Conservation (phyloP, 2,329 filamentous ascomycete genomes). For the Lojkania enalia region DNA sequence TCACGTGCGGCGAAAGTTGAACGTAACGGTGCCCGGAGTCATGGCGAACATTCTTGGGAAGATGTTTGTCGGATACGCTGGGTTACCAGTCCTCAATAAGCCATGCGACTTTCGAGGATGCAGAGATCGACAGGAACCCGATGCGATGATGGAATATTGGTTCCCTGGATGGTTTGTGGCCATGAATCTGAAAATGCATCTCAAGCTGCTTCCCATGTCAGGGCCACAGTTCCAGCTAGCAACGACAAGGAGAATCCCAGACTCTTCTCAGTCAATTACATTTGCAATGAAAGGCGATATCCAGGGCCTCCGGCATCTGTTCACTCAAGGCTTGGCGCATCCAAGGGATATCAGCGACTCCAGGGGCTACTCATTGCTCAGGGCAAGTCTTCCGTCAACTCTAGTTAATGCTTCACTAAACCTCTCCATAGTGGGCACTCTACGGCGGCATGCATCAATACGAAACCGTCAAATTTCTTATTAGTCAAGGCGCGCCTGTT, state of each 20-base stretch:
- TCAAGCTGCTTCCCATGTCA: conserved; percentile 22
- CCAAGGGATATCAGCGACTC: conserved; percentile 37
- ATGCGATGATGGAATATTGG: conserved; percentile 38
- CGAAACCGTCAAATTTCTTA: conserved; percentile 31
- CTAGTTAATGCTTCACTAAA: not conserved
- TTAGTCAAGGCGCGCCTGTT: conserved; percentile 34
- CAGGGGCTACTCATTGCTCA: conserved; percentile 39
- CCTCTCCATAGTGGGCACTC: conserved; percentile 27
- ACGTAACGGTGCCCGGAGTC: not conserved
- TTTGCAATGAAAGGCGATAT: conserved; percentile 37
- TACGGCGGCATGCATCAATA: conserved; percentile 36
- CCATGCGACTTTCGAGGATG: conserved; percentile 28
- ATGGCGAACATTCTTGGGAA: conserved; percentile 10
- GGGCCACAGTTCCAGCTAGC: conserved; percentile 31
- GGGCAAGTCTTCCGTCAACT: conserved; percentile 4
- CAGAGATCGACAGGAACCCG: conserved; percentile 19
- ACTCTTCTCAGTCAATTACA: conserved; percentile 34
- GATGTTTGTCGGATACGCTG: conserved; percentile 33
- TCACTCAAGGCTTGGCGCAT: conserved; percentile 33
- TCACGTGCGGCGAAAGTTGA: conserved; percentile 19
- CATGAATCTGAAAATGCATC: conserved; percentile 30
- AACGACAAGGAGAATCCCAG: conserved; percentile 33
- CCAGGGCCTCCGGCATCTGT: conserved; percentile 35
- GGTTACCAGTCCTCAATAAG: conserved; percentile 27
- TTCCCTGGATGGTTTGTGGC: conserved; percentile 34